phyloP scores from a whole-genome alignment of 2,329 filamentous ascomycete species.

The Dactylella cylindrospora region DNA sequence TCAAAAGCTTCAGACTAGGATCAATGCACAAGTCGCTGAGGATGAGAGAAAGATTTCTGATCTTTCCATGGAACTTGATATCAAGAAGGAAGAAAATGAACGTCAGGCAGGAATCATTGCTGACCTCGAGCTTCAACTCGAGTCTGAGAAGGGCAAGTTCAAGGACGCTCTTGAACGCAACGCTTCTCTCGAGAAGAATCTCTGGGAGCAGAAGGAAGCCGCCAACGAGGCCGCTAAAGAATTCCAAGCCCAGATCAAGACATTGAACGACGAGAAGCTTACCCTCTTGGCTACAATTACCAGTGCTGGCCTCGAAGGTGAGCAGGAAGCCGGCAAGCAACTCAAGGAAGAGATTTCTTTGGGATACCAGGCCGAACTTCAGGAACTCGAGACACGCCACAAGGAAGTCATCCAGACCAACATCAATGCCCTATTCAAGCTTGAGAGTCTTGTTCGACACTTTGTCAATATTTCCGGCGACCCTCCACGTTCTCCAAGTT shows the following conservation, averaged over 20 bases:
- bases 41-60: conserved; percentile 37
- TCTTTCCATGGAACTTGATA: conserved; percentile 23
- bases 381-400: conserved; percentile 39
- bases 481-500: conserved; percentile 37
- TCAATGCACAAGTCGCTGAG: conserved; percentile 34
- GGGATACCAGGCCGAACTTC: conserved; percentile 35
- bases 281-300: conserved; percentile 37
- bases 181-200: conserved; percentile 34
- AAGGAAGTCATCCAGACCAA: conserved; percentile 43
- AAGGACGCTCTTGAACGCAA: conserved; percentile 42
- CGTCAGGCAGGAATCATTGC: conserved; percentile 36
- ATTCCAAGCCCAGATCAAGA: conserved; percentile 37
- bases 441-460: conserved; percentile 39
- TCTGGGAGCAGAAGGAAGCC: conserved; percentile 41
- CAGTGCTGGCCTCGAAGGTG: conserved; percentile 30
- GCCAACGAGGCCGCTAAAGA: conserved; percentile 23
- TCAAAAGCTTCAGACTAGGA: conserved; percentile 31
- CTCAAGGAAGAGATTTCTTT: conserved; percentile 33
- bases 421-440: conserved; percentile 34
- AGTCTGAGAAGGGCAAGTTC: conserved; percentile 41
- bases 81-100: conserved; percentile 32
- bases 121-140: conserved; percentile 39
- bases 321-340: conserved; percentile 24
- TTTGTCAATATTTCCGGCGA: conserved; percentile 18
- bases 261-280: conserved; percentile 37